A percentile compares a stretch with the other conserved stretches of the same genome.
These are phyloP conservation scores for Cyberlindnera mycetangii DNA, from an alignment of 805 yeast species.

Conservation along the genomic window DNA sequence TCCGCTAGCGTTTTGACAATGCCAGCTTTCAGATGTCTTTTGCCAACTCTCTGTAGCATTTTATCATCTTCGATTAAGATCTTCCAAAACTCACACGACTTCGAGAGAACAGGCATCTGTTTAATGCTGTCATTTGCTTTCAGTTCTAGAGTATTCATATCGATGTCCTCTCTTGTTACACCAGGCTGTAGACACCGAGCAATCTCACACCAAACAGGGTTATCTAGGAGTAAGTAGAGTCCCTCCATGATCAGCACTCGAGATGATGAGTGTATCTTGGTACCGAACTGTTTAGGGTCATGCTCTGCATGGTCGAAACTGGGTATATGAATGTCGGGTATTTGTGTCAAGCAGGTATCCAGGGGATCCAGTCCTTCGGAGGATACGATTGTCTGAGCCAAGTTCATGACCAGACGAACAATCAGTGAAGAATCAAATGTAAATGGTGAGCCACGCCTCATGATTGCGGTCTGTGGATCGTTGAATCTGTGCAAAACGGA, in stretches of 20 bases:
- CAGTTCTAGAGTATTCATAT: constrained; percentile 8
- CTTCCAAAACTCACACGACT: constrained; percentile 47
- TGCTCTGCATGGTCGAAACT: constrained; percentile 72
- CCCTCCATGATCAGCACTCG: constrained; percentile 74
- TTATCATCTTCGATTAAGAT: constrained; percentile 43
- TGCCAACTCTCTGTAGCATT: constrained; percentile 58
- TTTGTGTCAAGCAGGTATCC: constrained; percentile 13
- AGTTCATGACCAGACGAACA: constrained; percentile 12
- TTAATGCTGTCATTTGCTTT: constrained; percentile 9
- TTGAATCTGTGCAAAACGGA: constrained; percentile 43
- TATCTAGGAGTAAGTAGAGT: constrained; percentile 58
- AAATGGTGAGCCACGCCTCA: constrained; percentile 78
- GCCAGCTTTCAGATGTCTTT: constrained; percentile 63
- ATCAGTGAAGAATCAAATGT: constrained; percentile 60
- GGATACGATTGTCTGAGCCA: constrained; percentile 17
- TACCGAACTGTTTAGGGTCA: constrained; percentile 64
- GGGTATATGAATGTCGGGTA: constrained; percentile 50
- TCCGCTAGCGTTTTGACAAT: constrained; percentile 43
- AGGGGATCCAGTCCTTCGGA: constrained; percentile 8
- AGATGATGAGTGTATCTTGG: constrained; percentile 42
- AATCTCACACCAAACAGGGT: constrained; percentile 58
- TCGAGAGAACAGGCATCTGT: constrained; percentile 19
- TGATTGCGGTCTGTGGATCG: constrained; percentile 55
- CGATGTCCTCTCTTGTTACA: not conserved
- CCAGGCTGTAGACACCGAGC: constrained; percentile 31